phyloP scores from a whole-genome alignment of 768 basidiomycete genomes.

The Clavulina sp. region DNA sequence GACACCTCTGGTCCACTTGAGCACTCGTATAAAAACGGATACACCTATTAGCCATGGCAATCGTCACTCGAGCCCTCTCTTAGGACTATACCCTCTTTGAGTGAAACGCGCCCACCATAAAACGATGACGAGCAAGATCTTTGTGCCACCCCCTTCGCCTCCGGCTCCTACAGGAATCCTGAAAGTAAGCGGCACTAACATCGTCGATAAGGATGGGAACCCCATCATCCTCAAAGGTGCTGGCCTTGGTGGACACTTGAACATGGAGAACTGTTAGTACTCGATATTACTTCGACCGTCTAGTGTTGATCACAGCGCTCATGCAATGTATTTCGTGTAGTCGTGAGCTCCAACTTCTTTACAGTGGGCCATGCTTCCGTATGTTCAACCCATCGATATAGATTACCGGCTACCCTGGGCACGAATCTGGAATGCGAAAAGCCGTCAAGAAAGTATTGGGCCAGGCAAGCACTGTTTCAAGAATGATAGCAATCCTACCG shows the following conservation, averaged over 20 bases:
- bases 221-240: conserved; percentile 53
- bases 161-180: conserved; percentile 8
- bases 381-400: neutral
- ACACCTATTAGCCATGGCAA: no score
- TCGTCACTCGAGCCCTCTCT: no score
- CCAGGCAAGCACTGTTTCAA: conserved; percentile 20
- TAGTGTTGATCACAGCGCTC: no score
- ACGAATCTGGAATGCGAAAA: conserved; percentile 60
- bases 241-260: conserved; percentile 80
- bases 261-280: conserved; percentile 33
- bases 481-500: conserved; percentile 1
- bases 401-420: conserved; percentile 49
- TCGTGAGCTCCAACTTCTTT: no score
- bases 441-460: conserved; percentile 51
- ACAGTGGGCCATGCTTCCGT: neutral
- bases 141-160: neutral
- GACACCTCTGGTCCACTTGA: no score
- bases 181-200: conserved; percentile 35
- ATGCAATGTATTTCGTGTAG: no score
- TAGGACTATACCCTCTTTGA: no score
- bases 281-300: no score
- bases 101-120: no score
- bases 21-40: no score
- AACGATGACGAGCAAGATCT: no score
- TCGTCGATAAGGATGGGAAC: conserved; percentile 39